These are phyloP conservation scores for Phaffia rhodozyma DNA, from an alignment of 1,284 basidiomycete genomes.

Conservation along the genomic window DNA sequence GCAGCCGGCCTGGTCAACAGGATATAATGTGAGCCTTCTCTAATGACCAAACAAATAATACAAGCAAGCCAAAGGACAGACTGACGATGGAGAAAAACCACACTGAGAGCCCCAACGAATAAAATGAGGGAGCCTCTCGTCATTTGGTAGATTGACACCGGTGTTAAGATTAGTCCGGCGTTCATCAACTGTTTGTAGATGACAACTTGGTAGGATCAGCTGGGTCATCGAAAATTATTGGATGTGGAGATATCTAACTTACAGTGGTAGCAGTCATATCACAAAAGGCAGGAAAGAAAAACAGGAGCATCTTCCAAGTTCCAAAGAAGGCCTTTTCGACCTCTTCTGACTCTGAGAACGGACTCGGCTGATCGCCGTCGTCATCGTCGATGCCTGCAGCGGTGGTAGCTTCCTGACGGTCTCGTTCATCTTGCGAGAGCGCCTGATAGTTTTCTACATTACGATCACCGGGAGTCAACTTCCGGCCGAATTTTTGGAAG, in stretches of 20 bases:
- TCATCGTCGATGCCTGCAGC: conserved; percentile 38
- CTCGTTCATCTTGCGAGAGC: background rate
- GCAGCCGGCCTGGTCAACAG: conserved; percentile 22
- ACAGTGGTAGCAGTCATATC: conserved; percentile 43
- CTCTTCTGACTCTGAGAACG: background rate
- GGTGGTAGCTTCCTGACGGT: conserved; percentile 30
- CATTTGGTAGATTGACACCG: conserved; percentile 98
- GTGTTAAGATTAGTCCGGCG: conserved; percentile 83
- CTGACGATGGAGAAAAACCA: conserved; percentile 74
- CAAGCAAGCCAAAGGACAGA: conserved; percentile 50
- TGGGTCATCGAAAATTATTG: background rate
- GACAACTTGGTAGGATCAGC: conserved; percentile 14
- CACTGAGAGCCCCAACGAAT: conserved; percentile 72
- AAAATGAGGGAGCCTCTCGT: conserved; percentile 90
- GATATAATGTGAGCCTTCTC: conserved; percentile 34
- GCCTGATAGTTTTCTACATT: background rate
- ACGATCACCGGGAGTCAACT: conserved; percentile 11
- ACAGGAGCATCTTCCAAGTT: conserved; percentile 51
- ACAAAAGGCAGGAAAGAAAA: conserved; percentile 78
- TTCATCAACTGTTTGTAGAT: conserved; percentile 67
- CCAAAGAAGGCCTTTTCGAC: conserved; percentile 41
- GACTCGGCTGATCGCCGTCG: conserved; percentile 29
- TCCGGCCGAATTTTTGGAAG: conserved; percentile 20
- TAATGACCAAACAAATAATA: conserved; percentile 18
- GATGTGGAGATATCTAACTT: background rate